Conservation (phyloP, 169 alveolate species). For the Besnoitia besnoiti region DNA sequence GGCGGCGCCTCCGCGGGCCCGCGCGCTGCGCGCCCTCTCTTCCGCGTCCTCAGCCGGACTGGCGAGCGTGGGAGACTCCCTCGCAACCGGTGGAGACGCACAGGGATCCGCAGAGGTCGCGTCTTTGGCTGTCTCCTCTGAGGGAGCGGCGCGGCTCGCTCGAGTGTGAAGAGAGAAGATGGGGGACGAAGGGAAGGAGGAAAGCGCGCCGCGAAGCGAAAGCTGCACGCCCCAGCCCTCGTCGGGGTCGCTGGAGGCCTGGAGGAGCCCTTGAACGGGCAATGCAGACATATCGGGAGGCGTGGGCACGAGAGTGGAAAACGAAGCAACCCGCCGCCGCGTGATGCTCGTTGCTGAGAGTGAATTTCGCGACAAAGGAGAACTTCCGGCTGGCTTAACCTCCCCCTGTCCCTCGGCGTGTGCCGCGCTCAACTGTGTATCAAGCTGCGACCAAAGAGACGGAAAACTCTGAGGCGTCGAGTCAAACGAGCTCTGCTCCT, state of each 20-base stretch:
- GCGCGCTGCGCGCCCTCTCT: background rate
- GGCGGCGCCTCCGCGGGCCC: background rate
- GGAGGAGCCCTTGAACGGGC: background rate
- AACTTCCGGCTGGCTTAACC: no score
- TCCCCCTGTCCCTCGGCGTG: no score
- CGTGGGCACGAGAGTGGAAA: background rate
- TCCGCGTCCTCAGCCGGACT: background rate
- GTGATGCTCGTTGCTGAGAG: no score
- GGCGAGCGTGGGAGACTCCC: background rate
- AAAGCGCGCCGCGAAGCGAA: background rate
- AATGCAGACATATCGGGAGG: background rate
- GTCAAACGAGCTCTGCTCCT: background rate
- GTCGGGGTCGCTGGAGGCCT: slow-evolving; percentile 23
- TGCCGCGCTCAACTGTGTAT: no score
- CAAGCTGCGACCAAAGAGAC: background rate
- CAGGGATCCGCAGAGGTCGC: background rate
- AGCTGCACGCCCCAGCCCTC: slow-evolving; percentile 2
- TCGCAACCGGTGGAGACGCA: background rate
- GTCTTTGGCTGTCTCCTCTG: background rate
- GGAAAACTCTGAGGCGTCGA: background rate
- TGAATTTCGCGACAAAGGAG: no score
- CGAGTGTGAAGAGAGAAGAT: background rate
- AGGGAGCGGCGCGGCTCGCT: background rate
- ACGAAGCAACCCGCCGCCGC: background rate
- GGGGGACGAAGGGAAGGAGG: background rate